Conservation (phyloP, 176 grass and related monocot genomes). For the Aegilops speltoides region DNA sequence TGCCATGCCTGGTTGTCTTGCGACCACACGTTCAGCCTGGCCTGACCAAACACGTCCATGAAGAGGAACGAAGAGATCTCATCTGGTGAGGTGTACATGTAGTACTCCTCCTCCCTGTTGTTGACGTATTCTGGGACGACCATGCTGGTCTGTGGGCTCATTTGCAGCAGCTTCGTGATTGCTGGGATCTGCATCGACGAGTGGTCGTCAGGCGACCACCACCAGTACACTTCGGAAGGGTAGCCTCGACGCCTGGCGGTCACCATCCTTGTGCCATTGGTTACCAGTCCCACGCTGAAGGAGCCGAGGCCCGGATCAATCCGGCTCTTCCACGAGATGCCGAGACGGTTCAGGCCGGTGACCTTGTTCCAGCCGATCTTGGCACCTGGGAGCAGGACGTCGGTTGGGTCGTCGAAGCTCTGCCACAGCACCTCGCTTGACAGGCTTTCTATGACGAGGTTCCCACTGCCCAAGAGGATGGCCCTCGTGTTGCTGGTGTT, state of each 20-base stretch:
- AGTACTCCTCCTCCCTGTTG: slow-evolving; percentile 20
- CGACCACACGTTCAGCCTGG: slow-evolving; percentile 15
- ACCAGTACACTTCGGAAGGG: background rate
- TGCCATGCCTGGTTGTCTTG: slow-evolving; percentile 15
- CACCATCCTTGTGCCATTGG: background rate
- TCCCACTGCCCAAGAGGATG: slow-evolving; percentile 29
- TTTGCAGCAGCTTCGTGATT: background rate
- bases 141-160: background rate
- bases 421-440: background rate
- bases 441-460: slow-evolving; percentile 6
- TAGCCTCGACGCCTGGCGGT: background rate
- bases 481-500: background rate
- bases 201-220: background rate
- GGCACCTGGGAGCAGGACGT: background rate
- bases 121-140: slow-evolving; percentile 4
- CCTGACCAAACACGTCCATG: slow-evolving; percentile 24
- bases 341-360: background rate
- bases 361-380: background rate
- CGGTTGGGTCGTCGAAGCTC: background rate
- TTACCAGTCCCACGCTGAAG: background rate
- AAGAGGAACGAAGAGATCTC: background rate
- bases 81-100: slow-evolving; percentile 24
- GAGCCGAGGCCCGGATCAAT: background rate
- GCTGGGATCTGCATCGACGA: slow-evolving; percentile 6
- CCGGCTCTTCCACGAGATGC: background rate